phyloP scores from a whole-genome alignment of 2,329 filamentous ascomycete species.

The Epichloe gansuensis region DNA sequence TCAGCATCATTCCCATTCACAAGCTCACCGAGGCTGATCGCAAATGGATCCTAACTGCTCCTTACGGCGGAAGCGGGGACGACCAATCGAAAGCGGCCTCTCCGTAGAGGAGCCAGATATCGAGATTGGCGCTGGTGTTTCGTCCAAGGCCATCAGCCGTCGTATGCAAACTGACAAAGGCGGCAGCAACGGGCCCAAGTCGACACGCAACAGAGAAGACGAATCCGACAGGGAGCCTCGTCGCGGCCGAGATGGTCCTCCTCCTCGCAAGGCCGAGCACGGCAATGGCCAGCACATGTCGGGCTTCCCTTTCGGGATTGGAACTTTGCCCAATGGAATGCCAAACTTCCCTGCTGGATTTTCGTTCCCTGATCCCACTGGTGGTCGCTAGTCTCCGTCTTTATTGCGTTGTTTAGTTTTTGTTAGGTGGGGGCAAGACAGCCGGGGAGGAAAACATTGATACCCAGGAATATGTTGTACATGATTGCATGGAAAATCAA shows the following conservation, averaged over 20 bases:
- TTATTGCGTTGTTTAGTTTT: no score
- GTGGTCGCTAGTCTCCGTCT: constrained; percentile 4
- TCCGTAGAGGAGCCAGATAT: constrained; percentile 97
- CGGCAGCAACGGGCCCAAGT: constrained; percentile 52
- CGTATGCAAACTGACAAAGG: constrained; percentile 59
- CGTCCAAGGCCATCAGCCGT: constrained; percentile 71
- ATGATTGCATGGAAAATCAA: neutral
- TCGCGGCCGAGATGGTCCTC: constrained; percentile 12
- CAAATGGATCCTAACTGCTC: constrained; percentile 93
- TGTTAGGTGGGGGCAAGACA: neutral
- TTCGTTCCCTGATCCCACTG: constrained; percentile 24
- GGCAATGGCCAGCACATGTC: constrained; percentile 12
- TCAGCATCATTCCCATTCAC: constrained; percentile 86
- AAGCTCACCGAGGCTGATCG: constrained; percentile 91
- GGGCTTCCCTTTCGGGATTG: constrained; percentile 28
- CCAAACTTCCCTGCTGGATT: constrained; percentile 29
- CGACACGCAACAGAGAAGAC: constrained; percentile 35
- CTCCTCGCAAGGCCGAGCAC: constrained; percentile 10
- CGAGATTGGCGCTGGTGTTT: constrained; percentile 94
- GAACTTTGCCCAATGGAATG: constrained; percentile 30
- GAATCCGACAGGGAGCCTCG: constrained; percentile 17
- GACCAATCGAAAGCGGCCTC: constrained; percentile 67
- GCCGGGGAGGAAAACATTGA: neutral
- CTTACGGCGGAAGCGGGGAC: constrained; percentile 83
- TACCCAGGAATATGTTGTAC: constrained; percentile 2